Evolutionary conservation across 768 basidiomycete species (phyloP), one percentile per base, ranked within the genome.

Genomic region (Lyophyllum semitale): DNA sequence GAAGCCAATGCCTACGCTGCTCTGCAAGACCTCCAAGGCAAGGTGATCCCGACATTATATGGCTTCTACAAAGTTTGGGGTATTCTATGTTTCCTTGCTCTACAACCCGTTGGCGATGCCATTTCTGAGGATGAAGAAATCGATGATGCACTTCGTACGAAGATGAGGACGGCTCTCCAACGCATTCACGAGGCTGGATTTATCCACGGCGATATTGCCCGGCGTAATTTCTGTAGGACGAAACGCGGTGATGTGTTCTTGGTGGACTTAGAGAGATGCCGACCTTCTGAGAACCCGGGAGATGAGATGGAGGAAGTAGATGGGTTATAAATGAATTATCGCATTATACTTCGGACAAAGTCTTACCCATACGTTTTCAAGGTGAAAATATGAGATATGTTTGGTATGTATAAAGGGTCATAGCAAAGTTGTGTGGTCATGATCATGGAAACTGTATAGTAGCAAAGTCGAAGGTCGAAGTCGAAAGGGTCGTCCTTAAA

Each of bases 51-150:
- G 30, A 33, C 48, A 22, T 51, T 57, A 45, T 33, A 40, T 50
- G 56, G 59, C 37, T 60, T 58, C 48, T 60, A 57, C 51, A 27
- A 57, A 43, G 50, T 60, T 53, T 59, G 59, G 55, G 59, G 55
- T 48, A 22, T 60, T 13, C 33, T 60, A 48, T 45, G 45, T 35
- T 45, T 60, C 51, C 59, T 60, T 50, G 55, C 59, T 53, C 51
- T 60, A 17, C 51, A 60, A 57, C 43, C 37, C 25, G 59, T 60
- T 15, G 59, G 55, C 20, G 43, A 29, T n/a, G 52, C 59, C 15
- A 54, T 60, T n/a, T 46, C 56, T n/a, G 52, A 59, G 38, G 33
- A 6, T 32, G 6, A 12, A 12, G 7, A 6, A 32, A 6, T 32
- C 30, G 30, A 32, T 32, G 12, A 6, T 32, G 7, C 6, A 12